Percentiles rank a stretch among this genome's conserved stretches.
phyloP scores from a whole-genome alignment of 331 rosid genomes.

The Malus hybrid region DNA sequence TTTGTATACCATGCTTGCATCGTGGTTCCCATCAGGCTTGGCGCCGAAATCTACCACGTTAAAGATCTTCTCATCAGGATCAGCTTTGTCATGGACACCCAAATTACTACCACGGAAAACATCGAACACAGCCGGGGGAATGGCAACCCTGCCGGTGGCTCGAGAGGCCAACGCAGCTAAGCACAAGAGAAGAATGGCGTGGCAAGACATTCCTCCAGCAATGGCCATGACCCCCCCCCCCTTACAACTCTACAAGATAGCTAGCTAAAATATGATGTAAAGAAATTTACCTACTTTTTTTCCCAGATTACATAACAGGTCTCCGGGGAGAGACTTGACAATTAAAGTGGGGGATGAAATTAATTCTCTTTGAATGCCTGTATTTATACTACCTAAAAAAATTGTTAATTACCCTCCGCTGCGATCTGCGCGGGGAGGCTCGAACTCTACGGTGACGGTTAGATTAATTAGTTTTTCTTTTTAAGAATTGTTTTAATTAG shows the following conservation, averaged over 20 bases:
- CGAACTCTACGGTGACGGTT: slow-evolving; percentile 22
- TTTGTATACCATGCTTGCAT: slow-evolving; percentile 6
- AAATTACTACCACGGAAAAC: slow-evolving; percentile 13
- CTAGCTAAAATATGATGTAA: too few relatives aligned
- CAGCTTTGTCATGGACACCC: slow-evolving; percentile 11
- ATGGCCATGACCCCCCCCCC: slow-evolving; percentile 19
- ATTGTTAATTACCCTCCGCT: slow-evolving; percentile 7
- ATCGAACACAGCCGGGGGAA: slow-evolving; percentile 22
- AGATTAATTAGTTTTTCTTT: slow-evolving; percentile 3
- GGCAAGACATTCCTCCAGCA: slow-evolving; percentile 2
- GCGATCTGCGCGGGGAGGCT: slow-evolving; percentile 17
- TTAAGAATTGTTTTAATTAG: background rate
- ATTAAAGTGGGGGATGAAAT: slow-evolving; percentile 5
- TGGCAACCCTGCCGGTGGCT: background rate
- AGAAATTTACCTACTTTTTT: too few relatives aligned
- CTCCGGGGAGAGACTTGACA: too few relatives aligned
- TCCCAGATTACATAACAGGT: too few relatives aligned
- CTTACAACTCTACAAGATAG: background rate
- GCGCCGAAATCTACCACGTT: slow-evolving; percentile 52
- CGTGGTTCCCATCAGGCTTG: slow-evolving; percentile 30
- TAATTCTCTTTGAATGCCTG: slow-evolving; percentile 4
- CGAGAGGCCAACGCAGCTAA: slow-evolving; percentile 24
- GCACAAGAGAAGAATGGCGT: slow-evolving; percentile 20
- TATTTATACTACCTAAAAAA: slow-evolving; percentile 2
- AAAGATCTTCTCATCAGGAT: slow-evolving; percentile 31